phyloP scores from a whole-genome alignment of 768 basidiomycete genomes.

The Lactarius indigo region DNA sequence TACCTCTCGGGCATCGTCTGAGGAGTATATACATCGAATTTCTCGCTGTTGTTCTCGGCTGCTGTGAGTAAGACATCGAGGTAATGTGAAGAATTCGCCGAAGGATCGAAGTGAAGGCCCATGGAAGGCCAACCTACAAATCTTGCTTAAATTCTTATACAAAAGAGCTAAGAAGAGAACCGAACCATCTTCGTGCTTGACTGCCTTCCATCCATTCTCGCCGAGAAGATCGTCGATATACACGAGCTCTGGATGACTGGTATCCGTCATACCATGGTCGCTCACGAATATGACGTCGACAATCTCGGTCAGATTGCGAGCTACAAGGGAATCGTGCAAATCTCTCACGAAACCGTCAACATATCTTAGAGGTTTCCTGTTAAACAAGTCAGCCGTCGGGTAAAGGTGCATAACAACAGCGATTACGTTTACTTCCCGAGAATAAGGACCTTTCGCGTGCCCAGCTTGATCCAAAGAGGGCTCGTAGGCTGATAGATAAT shows the following conservation, averaged over 20 bases:
- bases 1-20: constrained; percentile 79
- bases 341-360: constrained; percentile 75
- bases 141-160: not conserved
- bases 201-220: constrained; percentile 50
- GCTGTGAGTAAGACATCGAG: constrained; percentile 52
- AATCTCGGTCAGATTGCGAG: constrained; percentile 75
- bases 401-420: not conserved
- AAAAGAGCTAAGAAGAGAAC: not conserved
- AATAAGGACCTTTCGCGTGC: constrained; percentile 66
- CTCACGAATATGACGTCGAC: constrained; percentile 89
- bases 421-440: constrained; percentile 65
- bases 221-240: constrained; percentile 83
- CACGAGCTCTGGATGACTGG: constrained; percentile 68
- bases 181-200: constrained; percentile 69
- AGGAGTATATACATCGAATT: constrained; percentile 75
- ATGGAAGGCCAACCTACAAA: constrained; percentile 80
- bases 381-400: not conserved
- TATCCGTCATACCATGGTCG: constrained; percentile 91
- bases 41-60: constrained; percentile 50
- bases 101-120: constrained; percentile 69
- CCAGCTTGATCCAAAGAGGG: constrained; percentile 86
- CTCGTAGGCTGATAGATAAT: constrained; percentile 57
- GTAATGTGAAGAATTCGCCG: constrained; percentile 55
- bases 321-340: constrained; percentile 57
- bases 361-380: constrained; percentile 57